phyloP scores from a whole-genome alignment of 371 early-diverging fungal genomes.

The Capillidium heterosporum region DNA sequence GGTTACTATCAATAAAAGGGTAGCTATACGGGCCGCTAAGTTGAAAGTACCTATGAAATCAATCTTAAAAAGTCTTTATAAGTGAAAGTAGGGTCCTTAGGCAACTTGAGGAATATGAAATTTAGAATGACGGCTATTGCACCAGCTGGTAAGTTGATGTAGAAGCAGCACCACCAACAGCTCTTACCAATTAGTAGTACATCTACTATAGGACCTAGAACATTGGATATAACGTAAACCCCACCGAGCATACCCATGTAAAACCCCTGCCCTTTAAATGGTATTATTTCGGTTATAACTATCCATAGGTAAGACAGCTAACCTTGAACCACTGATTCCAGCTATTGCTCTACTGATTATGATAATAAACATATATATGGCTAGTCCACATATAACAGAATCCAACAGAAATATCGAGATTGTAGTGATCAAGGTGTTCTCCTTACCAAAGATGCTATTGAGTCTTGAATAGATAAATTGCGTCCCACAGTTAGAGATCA shows the following conservation, averaged over 20 bases:
- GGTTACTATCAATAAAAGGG: too few species aligned
- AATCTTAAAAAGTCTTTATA: too few species aligned
- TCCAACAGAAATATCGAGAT: conserved; percentile 30
- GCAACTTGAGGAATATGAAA: too few species aligned
- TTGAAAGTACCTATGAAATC: too few species aligned
- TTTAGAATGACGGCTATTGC: conserved; percentile 14
- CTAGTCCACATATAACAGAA: conserved; percentile 31
- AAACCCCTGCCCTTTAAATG: background rate
- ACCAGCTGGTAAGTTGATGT: conserved; percentile 27
- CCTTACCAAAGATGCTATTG: conserved; percentile 50
- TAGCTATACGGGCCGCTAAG: too few species aligned
- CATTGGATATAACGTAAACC: too few species aligned
- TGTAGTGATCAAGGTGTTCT: conserved; percentile 27
- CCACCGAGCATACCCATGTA: background rate
- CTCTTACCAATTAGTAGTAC: background rate
- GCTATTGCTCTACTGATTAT: conserved; percentile 53
- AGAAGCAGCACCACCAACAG: conserved; percentile 15
- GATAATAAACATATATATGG: conserved; percentile 25
- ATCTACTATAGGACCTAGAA: background rate
- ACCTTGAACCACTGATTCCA: conserved; percentile 67
- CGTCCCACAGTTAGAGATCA: conserved; percentile 52
- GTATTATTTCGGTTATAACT: conserved; percentile 53
- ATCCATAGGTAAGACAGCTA: conserved; percentile 41
- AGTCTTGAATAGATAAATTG: conserved; percentile 44
- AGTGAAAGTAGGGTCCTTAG: too few species aligned